Conservation (phyloP, 2,329 filamentous ascomycete species). For the Emydomyces testavorans region DNA sequence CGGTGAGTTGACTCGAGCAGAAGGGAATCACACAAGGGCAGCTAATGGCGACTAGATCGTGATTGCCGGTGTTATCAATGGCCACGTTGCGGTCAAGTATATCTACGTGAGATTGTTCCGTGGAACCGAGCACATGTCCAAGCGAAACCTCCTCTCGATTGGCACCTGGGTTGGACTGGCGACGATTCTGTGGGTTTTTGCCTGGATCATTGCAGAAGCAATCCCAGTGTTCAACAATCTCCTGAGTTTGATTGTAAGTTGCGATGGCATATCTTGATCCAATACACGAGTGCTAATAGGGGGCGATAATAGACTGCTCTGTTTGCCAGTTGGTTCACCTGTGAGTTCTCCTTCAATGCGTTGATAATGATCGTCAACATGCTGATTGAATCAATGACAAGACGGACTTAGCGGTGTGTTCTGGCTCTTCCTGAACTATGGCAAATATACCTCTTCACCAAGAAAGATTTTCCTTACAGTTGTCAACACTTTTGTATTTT, state of each 20-base stretch:
- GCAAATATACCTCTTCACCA: conserved; percentile 31
- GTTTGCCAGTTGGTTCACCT: conserved; percentile 60
- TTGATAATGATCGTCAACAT: too few relatives aligned
- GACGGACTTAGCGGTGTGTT: conserved; percentile 36
- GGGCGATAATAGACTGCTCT: conserved; percentile 35
- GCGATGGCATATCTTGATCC: background rate
- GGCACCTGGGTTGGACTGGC: conserved; percentile 50
- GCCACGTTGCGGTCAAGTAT: conserved; percentile 54
- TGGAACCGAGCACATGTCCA: conserved; percentile 45
- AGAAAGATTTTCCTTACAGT: conserved; percentile 37
- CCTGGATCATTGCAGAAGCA: conserved; percentile 57
- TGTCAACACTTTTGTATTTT: conserved; percentile 37
- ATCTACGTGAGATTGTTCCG: conserved; percentile 54
- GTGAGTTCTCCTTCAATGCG: conserved; percentile 24
- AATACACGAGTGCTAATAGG: too few relatives aligned
- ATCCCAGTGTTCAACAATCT: conserved; percentile 59
- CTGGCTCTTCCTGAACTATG: conserved; percentile 41
- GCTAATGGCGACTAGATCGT: conserved; percentile 39
- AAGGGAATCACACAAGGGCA: background rate
- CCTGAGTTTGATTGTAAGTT: conserved; percentile 46
- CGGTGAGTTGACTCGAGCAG: conserved; percentile 26
- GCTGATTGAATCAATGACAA: background rate
- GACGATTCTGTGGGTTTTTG: conserved; percentile 45
- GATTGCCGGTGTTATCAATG: conserved; percentile 60
- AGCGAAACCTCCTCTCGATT: conserved; percentile 42